These are phyloP conservation scores for Cladorrhinum sp. DNA, from an alignment of 2,329 filamentous ascomycete species.

Conservation along the genomic window DNA sequence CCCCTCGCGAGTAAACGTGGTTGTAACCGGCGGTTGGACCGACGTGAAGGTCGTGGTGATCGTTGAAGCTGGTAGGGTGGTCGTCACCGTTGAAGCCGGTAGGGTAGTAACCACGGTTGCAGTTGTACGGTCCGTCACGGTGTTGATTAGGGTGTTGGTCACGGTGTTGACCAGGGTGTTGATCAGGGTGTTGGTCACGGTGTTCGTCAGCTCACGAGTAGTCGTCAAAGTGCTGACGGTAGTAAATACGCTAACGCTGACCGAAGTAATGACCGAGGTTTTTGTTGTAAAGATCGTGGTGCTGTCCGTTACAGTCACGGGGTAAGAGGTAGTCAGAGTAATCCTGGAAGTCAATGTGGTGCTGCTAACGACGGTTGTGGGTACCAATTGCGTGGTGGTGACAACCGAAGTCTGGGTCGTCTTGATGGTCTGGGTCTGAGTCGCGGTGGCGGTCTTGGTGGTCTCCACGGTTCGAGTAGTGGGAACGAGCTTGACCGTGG, in stretches of 20 bases:
- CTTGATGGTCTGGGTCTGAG: constrained; percentile 9
- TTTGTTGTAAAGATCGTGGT: constrained; percentile 27
- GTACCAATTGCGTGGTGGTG: constrained; percentile 18
- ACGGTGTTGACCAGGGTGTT: constrained; percentile 14
- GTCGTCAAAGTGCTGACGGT: constrained; percentile 10
- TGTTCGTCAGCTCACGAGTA: constrained; percentile 7
- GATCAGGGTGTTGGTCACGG: constrained; percentile 13
- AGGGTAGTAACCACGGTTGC: constrained; percentile 11
- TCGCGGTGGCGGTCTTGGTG: constrained; percentile 9
- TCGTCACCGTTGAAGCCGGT: constrained; percentile 14
- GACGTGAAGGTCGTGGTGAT: constrained; percentile 23
- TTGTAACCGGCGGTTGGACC: constrained; percentile 27
- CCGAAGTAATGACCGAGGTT: constrained; percentile 20
- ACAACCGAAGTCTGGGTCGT: constrained; percentile 15
- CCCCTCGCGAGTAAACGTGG: constrained; percentile 27
- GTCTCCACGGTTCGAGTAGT: constrained; percentile 12
- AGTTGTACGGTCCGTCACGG: constrained; percentile 16
- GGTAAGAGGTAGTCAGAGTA: constrained; percentile 22
- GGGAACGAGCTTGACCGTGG: constrained; percentile 6
- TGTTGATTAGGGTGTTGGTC: constrained; percentile 17
- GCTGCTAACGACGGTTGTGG: constrained; percentile 18
- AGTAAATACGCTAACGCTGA: constrained; percentile 16
- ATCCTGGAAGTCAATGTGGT: constrained; percentile 14
- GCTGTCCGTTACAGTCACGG: constrained; percentile 25
- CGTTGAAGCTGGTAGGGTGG: constrained; percentile 16